phyloP scores from a whole-genome alignment of 805 yeast genomes.

The Schwanniomyces yamadae region DNA sequence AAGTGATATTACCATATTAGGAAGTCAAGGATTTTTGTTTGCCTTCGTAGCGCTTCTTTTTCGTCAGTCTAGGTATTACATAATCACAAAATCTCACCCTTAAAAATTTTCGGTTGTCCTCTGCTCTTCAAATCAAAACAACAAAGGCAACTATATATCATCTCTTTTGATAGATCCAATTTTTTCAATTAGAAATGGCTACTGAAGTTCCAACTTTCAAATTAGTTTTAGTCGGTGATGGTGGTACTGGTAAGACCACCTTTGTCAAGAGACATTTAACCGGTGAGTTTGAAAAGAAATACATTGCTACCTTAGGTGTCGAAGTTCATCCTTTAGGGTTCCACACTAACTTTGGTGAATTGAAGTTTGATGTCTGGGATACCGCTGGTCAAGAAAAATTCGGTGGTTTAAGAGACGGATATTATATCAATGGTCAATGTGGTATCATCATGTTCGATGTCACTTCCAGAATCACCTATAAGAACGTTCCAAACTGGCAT shows the following conservation, averaged over 20 bases:
- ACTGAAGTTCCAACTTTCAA: slow-evolving; percentile 93
- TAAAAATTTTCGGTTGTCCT: slow-evolving; percentile 6
- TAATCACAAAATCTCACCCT: slow-evolving; percentile 3
- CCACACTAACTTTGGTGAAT: slow-evolving; percentile 98
- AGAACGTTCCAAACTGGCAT: slow-evolving; percentile 99
- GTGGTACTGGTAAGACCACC: slow-evolving; percentile 99
- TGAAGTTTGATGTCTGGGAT: slow-evolving; percentile 99
- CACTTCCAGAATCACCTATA: slow-evolving; percentile 98
- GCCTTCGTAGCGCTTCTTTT: too few species aligned
- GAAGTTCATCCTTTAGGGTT: slow-evolving; percentile 98
- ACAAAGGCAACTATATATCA: background rate
- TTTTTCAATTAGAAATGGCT: slow-evolving; percentile 46
- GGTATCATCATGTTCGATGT: slow-evolving; percentile 99
- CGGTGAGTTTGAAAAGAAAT: slow-evolving; percentile 98
- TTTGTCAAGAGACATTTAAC: slow-evolving; percentile 99
- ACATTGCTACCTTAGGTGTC: slow-evolving; percentile 98
- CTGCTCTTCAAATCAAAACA: slow-evolving; percentile 6
- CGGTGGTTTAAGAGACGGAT: slow-evolving; percentile 99
- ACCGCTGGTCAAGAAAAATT: slow-evolving; percentile 99
- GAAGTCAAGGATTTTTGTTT: too few species aligned
- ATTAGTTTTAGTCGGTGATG: slow-evolving; percentile 99
- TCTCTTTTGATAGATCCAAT: background rate
- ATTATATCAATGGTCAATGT: slow-evolving; percentile 99
- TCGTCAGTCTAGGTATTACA: slow-evolving; percentile 1
- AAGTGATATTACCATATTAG: too few species aligned